These are phyloP conservation scores for Spergularia azorica DNA, from an alignment of 179 eudicot genomes.

Conservation along the genomic window DNA sequence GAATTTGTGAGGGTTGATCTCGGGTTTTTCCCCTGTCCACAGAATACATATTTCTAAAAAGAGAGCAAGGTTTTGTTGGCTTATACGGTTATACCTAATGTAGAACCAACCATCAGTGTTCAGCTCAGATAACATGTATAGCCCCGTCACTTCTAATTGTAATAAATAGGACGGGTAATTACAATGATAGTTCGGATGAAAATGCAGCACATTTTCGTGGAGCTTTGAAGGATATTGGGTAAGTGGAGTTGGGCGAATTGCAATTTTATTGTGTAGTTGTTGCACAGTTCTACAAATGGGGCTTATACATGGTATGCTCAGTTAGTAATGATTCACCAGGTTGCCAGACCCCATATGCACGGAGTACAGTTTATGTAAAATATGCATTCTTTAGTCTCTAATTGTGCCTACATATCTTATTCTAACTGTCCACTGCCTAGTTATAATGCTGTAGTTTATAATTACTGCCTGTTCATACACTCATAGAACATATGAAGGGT, in stretches of 20 bases:
- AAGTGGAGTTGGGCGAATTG: background rate
- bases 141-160: background rate
- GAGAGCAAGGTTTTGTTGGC: background rate
- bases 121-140: background rate
- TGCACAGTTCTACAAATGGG: background rate
- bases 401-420: background rate
- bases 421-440: background rate
- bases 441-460: background rate
- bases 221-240: slow-evolving; percentile 9
- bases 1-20: background rate
- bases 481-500: background rate
- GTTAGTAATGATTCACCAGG: background rate
- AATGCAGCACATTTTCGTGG: background rate
- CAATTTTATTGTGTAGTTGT: background rate
- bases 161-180: background rate
- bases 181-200: background rate
- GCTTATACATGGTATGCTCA: background rate
- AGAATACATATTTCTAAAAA: no score
- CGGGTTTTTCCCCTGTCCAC: no score
- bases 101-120: background rate
- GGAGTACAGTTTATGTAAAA: background rate
- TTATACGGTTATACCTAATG: background rate
- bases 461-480: background rate
- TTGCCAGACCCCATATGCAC: background rate
- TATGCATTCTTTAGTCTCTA: no score